A percentile compares a stretch with the other conserved stretches of the same genome.
These are phyloP conservation scores for Centrapalus pauciflorus DNA, from an alignment of 129 eudicot species.

Conservation along the genomic window DNA sequence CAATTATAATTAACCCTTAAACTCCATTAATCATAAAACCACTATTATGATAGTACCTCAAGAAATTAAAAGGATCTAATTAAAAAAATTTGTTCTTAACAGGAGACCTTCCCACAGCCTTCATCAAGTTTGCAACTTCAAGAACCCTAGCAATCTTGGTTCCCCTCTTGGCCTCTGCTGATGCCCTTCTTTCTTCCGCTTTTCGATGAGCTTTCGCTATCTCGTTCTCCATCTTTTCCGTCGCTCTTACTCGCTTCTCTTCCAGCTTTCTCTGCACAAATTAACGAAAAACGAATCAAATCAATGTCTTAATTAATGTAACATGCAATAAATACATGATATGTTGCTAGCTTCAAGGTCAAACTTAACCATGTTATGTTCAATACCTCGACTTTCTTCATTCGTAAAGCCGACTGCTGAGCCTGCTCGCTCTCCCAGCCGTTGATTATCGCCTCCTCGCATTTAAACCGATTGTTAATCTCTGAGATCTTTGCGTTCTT, in stretches of 20 bases:
- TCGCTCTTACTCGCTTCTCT: slow-evolving; percentile 82
- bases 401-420: slow-evolving; percentile 50
- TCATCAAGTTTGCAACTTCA: slow-evolving; percentile 82
- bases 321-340: not conserved
- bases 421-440: slow-evolving; percentile 80
- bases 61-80: not conserved
- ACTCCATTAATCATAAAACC: slow-evolving; percentile 4
- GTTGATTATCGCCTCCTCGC: slow-evolving; percentile 68
- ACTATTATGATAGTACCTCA: slow-evolving; percentile 5
- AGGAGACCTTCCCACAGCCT: slow-evolving; percentile 78
- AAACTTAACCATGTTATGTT: not conserved
- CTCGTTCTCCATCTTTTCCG: slow-evolving; percentile 88
- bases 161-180: slow-evolving; percentile 84
- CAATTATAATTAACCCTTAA: not conserved
- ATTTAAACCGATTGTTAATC: slow-evolving; percentile 79
- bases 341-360: not conserved
- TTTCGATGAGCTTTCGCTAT: slow-evolving; percentile 84
- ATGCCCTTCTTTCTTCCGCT: slow-evolving; percentile 86
- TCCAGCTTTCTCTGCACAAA: slow-evolving; percentile 69
- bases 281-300: not conserved
- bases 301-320: not conserved
- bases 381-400: slow-evolving; percentile 89
- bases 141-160: slow-evolving; percentile 72
- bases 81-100: slow-evolving; percentile 62
- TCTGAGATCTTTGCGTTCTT: slow-evolving; percentile 70